Percentiles rank a stretch among this genome's conserved stretches.
Conservation (phyloP, 208 protist genomes). For the Leishmania aethiopica region DNA sequence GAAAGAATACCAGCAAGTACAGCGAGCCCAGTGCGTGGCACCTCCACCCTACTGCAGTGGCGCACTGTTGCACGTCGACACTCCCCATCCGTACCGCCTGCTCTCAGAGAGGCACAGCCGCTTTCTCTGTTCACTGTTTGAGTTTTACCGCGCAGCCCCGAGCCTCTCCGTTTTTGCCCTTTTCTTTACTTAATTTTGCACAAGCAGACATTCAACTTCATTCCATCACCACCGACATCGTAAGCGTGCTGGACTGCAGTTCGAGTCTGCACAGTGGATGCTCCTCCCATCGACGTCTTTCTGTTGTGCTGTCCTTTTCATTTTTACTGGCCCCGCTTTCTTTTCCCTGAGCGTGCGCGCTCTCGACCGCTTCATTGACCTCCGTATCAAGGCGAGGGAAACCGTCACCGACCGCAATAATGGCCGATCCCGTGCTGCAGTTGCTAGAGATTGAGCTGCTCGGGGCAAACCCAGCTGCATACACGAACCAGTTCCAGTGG, state of each 20-base stretch:
- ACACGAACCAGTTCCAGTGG: conserved; percentile 64
- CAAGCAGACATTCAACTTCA: background rate
- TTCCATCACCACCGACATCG: background rate
- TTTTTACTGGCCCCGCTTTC: background rate
- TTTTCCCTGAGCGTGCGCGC: background rate
- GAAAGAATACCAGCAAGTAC: background rate
- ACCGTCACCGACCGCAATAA: conserved; percentile 13
- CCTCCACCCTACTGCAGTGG: background rate
- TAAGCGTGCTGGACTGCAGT: background rate
- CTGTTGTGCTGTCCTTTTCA: background rate
- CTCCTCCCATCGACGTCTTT: background rate
- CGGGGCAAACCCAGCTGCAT: conserved; percentile 75
- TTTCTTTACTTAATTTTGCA: background rate
- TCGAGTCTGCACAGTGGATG: no score
- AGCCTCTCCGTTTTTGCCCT: background rate
- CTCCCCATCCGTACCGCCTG: background rate
- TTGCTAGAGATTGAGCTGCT: conserved; percentile 88
- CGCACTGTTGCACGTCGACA: background rate
- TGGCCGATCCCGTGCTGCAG: conserved; percentile 83
- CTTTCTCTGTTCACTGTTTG: background rate
- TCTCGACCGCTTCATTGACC: background rate
- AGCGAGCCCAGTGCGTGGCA: background rate
- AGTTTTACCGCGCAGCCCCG: background rate
- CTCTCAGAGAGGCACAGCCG: background rate
- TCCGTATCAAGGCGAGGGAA: background rate